These are phyloP conservation scores for Ilyonectria robusta DNA, from an alignment of 2,329 filamentous ascomycete genomes.

Conservation along the genomic window DNA sequence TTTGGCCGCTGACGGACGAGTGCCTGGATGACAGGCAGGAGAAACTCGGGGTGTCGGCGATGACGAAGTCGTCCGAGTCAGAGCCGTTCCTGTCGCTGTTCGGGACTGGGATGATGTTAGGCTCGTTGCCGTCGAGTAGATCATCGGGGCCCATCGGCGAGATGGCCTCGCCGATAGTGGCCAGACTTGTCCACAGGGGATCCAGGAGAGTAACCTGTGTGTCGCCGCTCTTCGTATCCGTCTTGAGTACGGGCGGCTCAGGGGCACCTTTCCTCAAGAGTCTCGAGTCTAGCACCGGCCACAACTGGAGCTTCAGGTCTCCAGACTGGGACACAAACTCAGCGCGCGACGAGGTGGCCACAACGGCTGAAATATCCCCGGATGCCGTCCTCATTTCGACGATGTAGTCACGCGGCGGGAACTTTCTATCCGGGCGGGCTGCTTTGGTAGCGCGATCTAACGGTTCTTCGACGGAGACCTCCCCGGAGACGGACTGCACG, in stretches of 20 bases:
- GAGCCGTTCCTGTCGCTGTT: background rate
- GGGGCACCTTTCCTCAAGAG: conserved; percentile 30
- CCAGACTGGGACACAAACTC: conserved; percentile 59
- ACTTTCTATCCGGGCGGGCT: conserved; percentile 36
- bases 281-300: conserved; percentile 58
- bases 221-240: conserved; percentile 61
- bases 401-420: conserved; percentile 64
- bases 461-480: conserved; percentile 58
- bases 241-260: conserved; percentile 53
- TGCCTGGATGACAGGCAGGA: conserved; percentile 59
- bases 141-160: conserved; percentile 33
- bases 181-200: conserved; percentile 57
- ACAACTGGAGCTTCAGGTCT: conserved; percentile 55
- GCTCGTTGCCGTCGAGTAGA: conserved; percentile 35
- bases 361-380: conserved; percentile 57
- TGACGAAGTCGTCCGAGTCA: background rate
- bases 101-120: conserved; percentile 37
- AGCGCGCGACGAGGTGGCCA: conserved; percentile 57
- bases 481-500: conserved; percentile 60
- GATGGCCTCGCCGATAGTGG: conserved; percentile 21
- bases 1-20: conserved; percentile 59
- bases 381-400: conserved; percentile 61
- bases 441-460: conserved; percentile 45
- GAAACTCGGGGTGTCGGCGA: conserved; percentile 42
- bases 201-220: conserved; percentile 58